These are phyloP conservation scores for Diaporthe citriasiana DNA, from an alignment of 2,329 filamentous ascomycete species.

Conservation along the genomic window DNA sequence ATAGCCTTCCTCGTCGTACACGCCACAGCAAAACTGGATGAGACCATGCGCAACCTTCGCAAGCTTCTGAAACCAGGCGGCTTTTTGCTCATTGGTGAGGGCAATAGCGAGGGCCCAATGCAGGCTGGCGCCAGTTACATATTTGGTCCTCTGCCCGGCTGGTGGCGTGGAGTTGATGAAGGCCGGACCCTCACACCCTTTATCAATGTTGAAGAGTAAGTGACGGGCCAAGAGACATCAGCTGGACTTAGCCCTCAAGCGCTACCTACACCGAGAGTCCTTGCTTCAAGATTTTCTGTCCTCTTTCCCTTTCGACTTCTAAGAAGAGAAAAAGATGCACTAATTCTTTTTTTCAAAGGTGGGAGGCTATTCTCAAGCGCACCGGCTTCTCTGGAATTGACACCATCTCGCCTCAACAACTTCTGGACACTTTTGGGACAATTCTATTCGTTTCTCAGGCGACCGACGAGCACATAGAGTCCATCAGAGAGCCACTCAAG, in stretches of 20 bases:
- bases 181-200: conserved; percentile 29
- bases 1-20: conserved; percentile 51
- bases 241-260: too few species aligned
- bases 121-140: neutral
- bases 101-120: conserved; percentile 24
- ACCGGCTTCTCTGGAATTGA: conserved; percentile 22
- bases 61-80: conserved; percentile 54
- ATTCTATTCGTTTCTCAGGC: conserved; percentile 29
- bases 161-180: conserved; percentile 35
- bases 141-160: conserved; percentile 37
- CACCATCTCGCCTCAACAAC: neutral
- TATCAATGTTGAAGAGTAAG: conserved; percentile 30
- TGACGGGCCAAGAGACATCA: neutral
- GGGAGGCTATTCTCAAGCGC: neutral
- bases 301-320: too few species aligned
- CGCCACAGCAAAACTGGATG: conserved; percentile 46
- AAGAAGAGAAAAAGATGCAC: neutral
- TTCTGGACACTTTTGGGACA: neutral
- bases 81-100: conserved; percentile 47
- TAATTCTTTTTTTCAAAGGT: neutral
- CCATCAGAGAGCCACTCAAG: neutral
- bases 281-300: neutral
- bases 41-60: conserved; percentile 48
- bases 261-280: neutral
- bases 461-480: neutral